Base-by-base conservation (phyloP, 495 filamentous ascomycete genomes). In the Lepidopterella palustris region DNA sequence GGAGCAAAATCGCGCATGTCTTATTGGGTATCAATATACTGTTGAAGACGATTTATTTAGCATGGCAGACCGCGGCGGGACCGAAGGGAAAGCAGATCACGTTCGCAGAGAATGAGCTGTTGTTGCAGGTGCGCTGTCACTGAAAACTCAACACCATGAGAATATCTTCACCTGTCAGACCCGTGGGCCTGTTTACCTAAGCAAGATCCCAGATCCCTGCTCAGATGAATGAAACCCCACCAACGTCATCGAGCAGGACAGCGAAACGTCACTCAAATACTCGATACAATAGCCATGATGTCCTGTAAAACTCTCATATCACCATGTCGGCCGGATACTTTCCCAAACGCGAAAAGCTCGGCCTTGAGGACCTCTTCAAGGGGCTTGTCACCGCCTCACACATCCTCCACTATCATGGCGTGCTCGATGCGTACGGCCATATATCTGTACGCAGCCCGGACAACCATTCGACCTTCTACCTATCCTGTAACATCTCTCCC, bases 361-460 rank as follows among this genome's bases (percentile, higher is more conserved):
- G 61, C 53, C 63, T 69, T 52, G 63, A 70, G 28, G 62, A 70
- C 50, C 61, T 75, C 13, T 71, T 70, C 62, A 64, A 59, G 27
- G 69, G 61, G 35, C 68, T 75, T 32, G 68, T 77, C 28, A 70
- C 73, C 1, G 73, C 74, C 15, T 72, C 70, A 55, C 75, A 77
- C 61, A 74, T 77, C 39, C 71, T 75, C 15, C 73, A 76, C 57
- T 50, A 71, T 48, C 70, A 79, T 27, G 63, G 66, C 24, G 72
- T 83, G 29, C 60, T 83, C 39, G 79, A 82, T 57, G 78, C 77
- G 5, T 82, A 65, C 59, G 71, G 71, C 35, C 71, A 75, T 61
- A 70, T 75, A 23, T 69, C 65, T 13, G 70, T 72, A 13, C 66
- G 71, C 8, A 69, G 68, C 51, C 70, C 70, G 4, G 70, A 73